Percentiles rank a stretch among this genome's conserved stretches.
phyloP scores from a whole-genome alignment of 768 basidiomycete genomes.

The Chlorophyllum brunneum region DNA sequence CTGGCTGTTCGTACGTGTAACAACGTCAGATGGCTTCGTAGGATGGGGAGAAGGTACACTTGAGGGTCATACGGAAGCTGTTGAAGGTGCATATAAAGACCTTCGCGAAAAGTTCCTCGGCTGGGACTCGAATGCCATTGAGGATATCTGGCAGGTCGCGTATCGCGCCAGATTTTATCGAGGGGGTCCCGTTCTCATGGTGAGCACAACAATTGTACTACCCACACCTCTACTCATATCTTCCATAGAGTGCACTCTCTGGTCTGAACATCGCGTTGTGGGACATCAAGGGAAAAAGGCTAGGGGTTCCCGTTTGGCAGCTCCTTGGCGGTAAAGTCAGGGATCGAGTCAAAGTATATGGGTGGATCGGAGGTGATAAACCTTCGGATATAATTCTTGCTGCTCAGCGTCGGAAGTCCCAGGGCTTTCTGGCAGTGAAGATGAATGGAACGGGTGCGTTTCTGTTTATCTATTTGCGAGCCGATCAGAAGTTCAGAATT shows the following conservation, averaged over 20 bases:
- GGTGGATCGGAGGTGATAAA: constrained; percentile 56
- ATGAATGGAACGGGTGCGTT: constrained; percentile 61
- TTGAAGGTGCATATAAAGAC: constrained; percentile 63
- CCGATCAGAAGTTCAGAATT: no score
- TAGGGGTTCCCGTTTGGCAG: constrained; percentile 62
- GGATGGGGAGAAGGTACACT: constrained; percentile 78
- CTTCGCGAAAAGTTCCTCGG: constrained; percentile 58
- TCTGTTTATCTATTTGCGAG: neutral
- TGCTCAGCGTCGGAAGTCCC: constrained; percentile 48
- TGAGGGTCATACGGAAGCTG: constrained; percentile 70
- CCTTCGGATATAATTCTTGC: constrained; percentile 50
- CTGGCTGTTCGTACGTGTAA: constrained; percentile 73
- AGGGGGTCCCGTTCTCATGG: constrained; percentile 70
- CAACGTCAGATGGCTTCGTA: constrained; percentile 55
- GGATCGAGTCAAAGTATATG: constrained; percentile 53
- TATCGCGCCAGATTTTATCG: constrained; percentile 71
- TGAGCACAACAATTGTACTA: constrained; percentile 13
- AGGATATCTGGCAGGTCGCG: constrained; percentile 69
- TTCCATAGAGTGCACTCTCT: constrained; percentile 43
- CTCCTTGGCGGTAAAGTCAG: constrained; percentile 69
- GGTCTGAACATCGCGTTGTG: constrained; percentile 69
- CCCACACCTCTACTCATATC: neutral
- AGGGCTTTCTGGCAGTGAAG: constrained; percentile 70
- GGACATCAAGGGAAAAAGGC: constrained; percentile 79
- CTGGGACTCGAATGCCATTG: constrained; percentile 59